Percentiles rank a stretch among this genome's conserved stretches.
Conservation (phyloP, 1,139 yeast species). For the Blastobotrys illinoisensis region DNA sequence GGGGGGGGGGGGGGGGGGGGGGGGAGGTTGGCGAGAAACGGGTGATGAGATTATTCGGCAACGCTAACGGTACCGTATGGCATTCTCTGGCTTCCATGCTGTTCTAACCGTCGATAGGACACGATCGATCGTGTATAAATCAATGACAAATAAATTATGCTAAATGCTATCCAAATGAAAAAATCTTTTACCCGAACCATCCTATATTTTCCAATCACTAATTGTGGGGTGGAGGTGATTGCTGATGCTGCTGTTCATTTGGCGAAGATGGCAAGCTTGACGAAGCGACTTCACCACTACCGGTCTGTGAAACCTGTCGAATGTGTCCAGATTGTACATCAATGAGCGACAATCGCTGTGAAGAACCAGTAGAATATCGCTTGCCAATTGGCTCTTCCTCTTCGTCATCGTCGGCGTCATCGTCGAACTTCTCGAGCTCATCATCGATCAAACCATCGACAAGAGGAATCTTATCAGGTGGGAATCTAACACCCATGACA, state of each 20-base stretch:
- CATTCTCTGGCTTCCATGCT: too few relatives aligned
- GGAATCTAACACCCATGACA: slow-evolving; percentile 32
- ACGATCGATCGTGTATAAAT: too few relatives aligned
- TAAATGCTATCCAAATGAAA: neutral
- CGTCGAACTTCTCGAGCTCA: slow-evolving; percentile 30
- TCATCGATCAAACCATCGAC: slow-evolving; percentile 35
- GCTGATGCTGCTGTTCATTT: neutral
- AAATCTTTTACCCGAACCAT: neutral
- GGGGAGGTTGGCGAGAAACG: too few relatives aligned
- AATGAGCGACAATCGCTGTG: neutral
- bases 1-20: too few relatives aligned
- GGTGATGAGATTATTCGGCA: too few relatives aligned
- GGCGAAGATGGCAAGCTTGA: neutral
- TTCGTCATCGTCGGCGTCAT: slow-evolving; percentile 16
- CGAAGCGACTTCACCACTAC: neutral
- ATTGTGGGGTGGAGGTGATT: neutral
- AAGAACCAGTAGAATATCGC: neutral
- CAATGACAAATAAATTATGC: neutral
- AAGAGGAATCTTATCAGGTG: slow-evolving; percentile 27
- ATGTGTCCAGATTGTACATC: neutral
- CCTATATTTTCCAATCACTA: neutral
- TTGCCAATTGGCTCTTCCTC: slow-evolving; percentile 1
- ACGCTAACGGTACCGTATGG: too few relatives aligned
- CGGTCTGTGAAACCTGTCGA: neutral
- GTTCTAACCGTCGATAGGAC: too few relatives aligned